A percentile compares a stretch with the other conserved stretches of the same genome.
phyloP scores from a whole-genome alignment of 441 rosid species.

The Cnidoscolus chayamansa region DNA sequence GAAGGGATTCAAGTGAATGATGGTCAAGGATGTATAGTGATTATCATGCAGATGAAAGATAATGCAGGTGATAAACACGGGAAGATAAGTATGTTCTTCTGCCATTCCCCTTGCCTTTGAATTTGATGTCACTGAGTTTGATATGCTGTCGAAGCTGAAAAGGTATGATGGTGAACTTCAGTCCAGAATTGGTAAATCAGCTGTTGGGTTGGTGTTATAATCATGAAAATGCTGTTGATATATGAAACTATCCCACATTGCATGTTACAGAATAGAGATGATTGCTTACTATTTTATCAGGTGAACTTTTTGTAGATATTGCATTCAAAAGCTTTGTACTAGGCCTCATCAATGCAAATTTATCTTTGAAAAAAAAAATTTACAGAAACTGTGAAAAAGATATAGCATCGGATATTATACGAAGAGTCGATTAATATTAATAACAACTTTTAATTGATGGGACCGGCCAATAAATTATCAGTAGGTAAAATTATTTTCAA shows the following conservation, averaged over 20 bases:
- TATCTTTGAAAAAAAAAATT: no score
- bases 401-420: no score
- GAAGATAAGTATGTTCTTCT: constrained; percentile 14
- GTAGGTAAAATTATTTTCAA: no score
- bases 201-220: constrained; percentile 2
- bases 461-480: no score
- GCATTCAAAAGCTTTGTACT: no score
- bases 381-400: no score
- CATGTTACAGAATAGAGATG: not conserved
- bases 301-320: no score
- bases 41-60: constrained; percentile 26
- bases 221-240: not conserved
- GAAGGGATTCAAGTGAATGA: constrained; percentile 40
- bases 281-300: not conserved
- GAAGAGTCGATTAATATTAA: no score
- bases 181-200: constrained; percentile 1
- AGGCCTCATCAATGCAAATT: no score
- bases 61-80: constrained; percentile 13
- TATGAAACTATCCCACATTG: not conserved
- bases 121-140: not conserved
- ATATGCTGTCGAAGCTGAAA: constrained; percentile 6
- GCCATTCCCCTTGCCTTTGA: not conserved
- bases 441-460: no score
- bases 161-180: constrained; percentile 8
- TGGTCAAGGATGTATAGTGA: constrained; percentile 22